These are phyloP conservation scores for Chlorella sorokiniana DNA, from an alignment of 139 green algal genomes.

Conservation along the genomic window DNA sequence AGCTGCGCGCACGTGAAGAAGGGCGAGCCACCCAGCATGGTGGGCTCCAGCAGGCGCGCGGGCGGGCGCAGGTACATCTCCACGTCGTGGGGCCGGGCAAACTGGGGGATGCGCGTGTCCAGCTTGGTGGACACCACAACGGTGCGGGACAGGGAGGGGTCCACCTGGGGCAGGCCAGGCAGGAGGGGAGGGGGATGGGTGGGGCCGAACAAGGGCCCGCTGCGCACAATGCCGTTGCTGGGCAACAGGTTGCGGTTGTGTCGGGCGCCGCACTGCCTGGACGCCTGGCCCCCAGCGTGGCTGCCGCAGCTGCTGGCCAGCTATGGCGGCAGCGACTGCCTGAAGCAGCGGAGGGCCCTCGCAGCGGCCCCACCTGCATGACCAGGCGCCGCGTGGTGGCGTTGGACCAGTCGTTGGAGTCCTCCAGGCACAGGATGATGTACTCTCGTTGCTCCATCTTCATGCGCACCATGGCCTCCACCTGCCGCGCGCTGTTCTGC, in stretches of 20 bases:
- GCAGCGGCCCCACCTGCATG: constrained; percentile 82
- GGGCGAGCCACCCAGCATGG: constrained; percentile 86
- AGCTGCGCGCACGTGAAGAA: constrained; percentile 86
- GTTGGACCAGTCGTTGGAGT: constrained; percentile 94
- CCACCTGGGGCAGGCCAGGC: constrained; percentile 57
- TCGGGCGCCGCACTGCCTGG: not conserved
- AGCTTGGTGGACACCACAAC: constrained; percentile 97
- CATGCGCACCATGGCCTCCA: constrained; percentile 86
- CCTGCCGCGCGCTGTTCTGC: constrained; percentile 69
- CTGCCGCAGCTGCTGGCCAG: not conserved
- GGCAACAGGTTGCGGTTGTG: not conserved
- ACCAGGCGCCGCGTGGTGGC: constrained; percentile 90
- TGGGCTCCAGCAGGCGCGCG: constrained; percentile 63
- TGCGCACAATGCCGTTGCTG: constrained; percentile 4
- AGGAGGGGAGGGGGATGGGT: too few relatives aligned
- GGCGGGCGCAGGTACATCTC: constrained; percentile 89
- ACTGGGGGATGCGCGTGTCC: constrained; percentile 94
- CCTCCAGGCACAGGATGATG: constrained; percentile 97
- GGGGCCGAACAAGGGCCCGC: not conserved
- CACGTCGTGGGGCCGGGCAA: constrained; percentile 82
- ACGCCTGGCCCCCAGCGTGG: too few relatives aligned
- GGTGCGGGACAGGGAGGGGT: constrained; percentile 87
- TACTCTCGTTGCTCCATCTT: constrained; percentile 95
- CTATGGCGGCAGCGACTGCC: not conserved
- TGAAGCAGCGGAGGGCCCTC: too few relatives aligned